Conservation (phyloP, 208 protist genomes). For the Hexamita inflata region DNA sequence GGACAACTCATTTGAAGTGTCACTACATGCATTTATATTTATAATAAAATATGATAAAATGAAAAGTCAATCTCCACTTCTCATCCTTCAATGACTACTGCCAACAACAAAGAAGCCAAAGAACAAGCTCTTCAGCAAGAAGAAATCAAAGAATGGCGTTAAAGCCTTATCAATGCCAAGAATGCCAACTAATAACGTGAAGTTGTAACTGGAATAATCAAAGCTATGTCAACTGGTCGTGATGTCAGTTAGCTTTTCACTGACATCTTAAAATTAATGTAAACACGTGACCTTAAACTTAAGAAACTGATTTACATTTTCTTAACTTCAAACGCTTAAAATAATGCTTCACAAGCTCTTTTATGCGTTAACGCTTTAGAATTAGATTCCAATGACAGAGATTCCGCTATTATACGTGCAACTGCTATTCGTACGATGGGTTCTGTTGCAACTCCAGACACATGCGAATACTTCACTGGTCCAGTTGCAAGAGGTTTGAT, state of each 20-base stretch:
- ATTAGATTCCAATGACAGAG: constrained; percentile 61
- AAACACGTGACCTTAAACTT: constrained; percentile 75
- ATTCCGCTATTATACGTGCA: constrained; percentile 77
- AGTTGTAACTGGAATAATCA: constrained; percentile 65
- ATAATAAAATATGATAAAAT: too few relatives aligned
- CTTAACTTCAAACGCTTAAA: constrained; percentile 85
- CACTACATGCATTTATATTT: too few relatives aligned
- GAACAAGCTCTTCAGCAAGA: background rate
- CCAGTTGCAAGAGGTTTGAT: constrained; percentile 69
- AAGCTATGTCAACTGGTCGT: constrained; percentile 90
- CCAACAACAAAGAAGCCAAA: background rate
- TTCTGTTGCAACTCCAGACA: constrained; percentile 72
- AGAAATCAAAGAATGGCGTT: background rate
- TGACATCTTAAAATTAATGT: constrained; percentile 78
- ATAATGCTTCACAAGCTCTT: constrained; percentile 82
- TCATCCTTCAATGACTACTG: background rate
- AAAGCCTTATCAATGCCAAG: background rate
- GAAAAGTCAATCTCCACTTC: too few relatives aligned
- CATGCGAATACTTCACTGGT: constrained; percentile 75
- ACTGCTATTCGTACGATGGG: constrained; percentile 93
- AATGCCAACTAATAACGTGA: background rate
- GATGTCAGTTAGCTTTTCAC: constrained; percentile 74
- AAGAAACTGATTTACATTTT: constrained; percentile 97
- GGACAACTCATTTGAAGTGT: too few relatives aligned
- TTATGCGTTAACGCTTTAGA: constrained; percentile 63